phyloP scores from a whole-genome alignment of 345 rosid species.

The Rhodamnia argentea region DNA sequence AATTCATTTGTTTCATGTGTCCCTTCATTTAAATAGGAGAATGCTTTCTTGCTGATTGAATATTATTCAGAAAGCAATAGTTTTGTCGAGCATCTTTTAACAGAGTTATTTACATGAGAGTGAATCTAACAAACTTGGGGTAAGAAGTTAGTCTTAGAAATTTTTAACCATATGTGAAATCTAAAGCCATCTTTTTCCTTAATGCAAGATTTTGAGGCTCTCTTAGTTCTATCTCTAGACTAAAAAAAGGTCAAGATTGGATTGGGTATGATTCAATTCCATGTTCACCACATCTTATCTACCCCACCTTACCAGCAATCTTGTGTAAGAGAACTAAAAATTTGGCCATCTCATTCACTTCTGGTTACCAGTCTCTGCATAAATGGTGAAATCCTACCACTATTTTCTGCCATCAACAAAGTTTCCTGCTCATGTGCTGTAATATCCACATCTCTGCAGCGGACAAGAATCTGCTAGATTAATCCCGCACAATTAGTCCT shows the following conservation, averaged over 20 bases:
- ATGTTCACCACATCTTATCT: background rate
- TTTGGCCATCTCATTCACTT: background rate
- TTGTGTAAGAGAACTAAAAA: background rate
- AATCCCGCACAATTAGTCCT: background rate
- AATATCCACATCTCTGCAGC: background rate
- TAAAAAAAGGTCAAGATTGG: background rate
- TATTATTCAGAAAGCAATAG: background rate
- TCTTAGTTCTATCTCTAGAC: background rate
- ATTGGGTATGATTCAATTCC: background rate
- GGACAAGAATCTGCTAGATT: background rate
- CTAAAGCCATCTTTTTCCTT: background rate
- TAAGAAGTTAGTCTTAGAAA: background rate
- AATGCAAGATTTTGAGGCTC: background rate
- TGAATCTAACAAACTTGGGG: background rate
- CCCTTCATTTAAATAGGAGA: background rate
- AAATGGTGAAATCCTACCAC: background rate
- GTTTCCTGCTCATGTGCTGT: background rate
- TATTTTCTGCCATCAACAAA: background rate
- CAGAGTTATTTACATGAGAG: too few relatives aligned
- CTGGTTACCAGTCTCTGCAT: background rate
- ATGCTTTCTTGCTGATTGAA: background rate
- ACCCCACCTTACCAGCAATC: background rate
- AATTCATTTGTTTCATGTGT: background rate
- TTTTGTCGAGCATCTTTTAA: too few relatives aligned
- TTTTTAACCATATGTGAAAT: background rate